Percentiles rank a stretch among this genome's conserved stretches.
phyloP scores from a whole-genome alignment of 768 basidiomycete species.

The Pleurotus eryngii region DNA sequence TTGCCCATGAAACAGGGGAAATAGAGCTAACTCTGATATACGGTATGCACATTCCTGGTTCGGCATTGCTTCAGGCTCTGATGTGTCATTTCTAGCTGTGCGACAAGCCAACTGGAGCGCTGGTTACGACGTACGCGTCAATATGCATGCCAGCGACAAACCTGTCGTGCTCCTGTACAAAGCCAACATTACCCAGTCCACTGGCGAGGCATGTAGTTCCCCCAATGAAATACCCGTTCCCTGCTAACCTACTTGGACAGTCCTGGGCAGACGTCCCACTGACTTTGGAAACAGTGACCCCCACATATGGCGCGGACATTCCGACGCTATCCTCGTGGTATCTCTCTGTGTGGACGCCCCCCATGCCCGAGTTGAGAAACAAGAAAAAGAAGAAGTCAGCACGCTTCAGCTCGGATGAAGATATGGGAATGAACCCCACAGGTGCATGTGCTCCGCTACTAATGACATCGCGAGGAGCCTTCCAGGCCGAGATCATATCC shows the following conservation, averaged over 20 bases:
- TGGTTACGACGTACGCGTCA: conserved; percentile 19
- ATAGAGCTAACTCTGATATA: conserved; percentile 20
- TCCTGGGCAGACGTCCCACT: conserved; percentile 19
- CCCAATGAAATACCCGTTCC: neutral
- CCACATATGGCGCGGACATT: conserved; percentile 17
- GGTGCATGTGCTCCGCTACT: neutral
- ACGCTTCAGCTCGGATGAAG: neutral
- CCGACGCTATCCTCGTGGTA: conserved; percentile 16
- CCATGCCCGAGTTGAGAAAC: neutral
- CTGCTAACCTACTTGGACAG: conserved; percentile 3
- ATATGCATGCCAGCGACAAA: conserved; percentile 13
- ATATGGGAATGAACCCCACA: neutral
- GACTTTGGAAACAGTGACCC: conserved; percentile 19
- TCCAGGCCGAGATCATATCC: neutral
- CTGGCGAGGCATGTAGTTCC: conserved; percentile 15
- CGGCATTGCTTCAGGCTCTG: neutral
- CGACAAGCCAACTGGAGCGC: conserved; percentile 16
- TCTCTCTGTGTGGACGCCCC: conserved; percentile 8
- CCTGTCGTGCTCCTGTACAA: conserved; percentile 18
- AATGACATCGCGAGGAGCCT: no score
- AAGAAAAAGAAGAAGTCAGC: no score
- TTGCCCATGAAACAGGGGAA: conserved; percentile 14
- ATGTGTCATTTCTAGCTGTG: conserved; percentile 11
- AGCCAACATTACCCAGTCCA: conserved; percentile 14
- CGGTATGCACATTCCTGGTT: conserved; percentile 9